Percentiles rank a stretch among this genome's conserved stretches.
Conservation (phyloP, 1,139 yeast genomes). For the Candida pseudocylindracea region DNA sequence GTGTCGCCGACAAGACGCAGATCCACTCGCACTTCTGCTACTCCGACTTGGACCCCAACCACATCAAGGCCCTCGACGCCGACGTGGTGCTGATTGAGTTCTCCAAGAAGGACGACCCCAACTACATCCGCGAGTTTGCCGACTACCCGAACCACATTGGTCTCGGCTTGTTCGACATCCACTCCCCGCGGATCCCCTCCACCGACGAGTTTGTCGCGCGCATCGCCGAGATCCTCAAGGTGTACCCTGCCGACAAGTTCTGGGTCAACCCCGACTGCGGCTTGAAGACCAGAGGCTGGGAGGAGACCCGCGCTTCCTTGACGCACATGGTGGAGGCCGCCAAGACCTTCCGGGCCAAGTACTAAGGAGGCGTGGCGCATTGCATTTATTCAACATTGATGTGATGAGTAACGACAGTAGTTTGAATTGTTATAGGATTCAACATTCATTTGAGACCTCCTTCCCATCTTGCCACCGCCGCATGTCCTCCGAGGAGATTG, state of each 20-base stretch:
- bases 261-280: conserved; percentile 99
- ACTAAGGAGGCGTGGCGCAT: conserved; percentile 7
- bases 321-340: conserved; percentile 99
- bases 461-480: conserved; percentile 41
- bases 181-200: conserved; percentile 99
- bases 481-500: no score
- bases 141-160: conserved; percentile 99
- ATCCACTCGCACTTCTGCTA: conserved; percentile 99
- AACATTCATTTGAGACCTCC: conserved; percentile 8
- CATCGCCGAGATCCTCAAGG: conserved; percentile 85
- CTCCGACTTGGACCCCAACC: conserved; percentile 98
- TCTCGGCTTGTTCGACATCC: conserved; percentile 96
- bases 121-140: conserved; percentile 92
- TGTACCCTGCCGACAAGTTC: conserved; percentile 92
- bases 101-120: conserved; percentile 98
- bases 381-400: conserved; percentile 12
- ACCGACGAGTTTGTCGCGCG: conserved; percentile 88
- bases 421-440: conserved; percentile 3
- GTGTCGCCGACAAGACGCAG: conserved; percentile 88
- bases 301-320: conserved; percentile 66
- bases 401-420: conserved; percentile 2
- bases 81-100: conserved; percentile 98
- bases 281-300: conserved; percentile 95
- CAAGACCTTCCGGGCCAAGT: conserved; percentile 66
- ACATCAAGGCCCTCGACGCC: conserved; percentile 97